These are phyloP conservation scores for Zychaea mexicana DNA, from an alignment of 371 early-diverging fungal species.

Conservation along the genomic window DNA sequence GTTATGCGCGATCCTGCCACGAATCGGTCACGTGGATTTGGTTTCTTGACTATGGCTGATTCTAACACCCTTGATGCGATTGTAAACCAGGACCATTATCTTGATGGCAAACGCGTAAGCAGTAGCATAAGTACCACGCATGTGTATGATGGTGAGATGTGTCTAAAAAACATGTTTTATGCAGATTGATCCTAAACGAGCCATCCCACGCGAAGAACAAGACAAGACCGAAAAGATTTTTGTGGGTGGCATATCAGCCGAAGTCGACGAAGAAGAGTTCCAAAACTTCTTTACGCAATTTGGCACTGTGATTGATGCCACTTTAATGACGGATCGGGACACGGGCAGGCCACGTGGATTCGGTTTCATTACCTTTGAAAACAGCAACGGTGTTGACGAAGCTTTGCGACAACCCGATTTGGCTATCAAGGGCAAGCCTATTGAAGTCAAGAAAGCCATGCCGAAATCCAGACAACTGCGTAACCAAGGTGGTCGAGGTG, in stretches of 20 bases:
- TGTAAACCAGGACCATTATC: constrained; percentile 70
- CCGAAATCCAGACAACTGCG: constrained; percentile 55
- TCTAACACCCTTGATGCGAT: constrained; percentile 70
- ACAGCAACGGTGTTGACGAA: constrained; percentile 65
- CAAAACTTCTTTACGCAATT: constrained; percentile 74
- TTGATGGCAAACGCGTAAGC: constrained; percentile 87
- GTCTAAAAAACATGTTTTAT: neutral
- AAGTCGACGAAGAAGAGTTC: constrained; percentile 84
- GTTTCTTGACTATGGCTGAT: constrained; percentile 84
- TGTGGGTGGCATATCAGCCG: constrained; percentile 86
- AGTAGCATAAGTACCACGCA: neutral
- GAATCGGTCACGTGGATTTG: constrained; percentile 87
- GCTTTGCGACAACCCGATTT: constrained; percentile 53
- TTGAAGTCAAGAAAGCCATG: constrained; percentile 71
- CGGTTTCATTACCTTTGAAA: constrained; percentile 81
- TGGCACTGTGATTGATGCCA: constrained; percentile 78
- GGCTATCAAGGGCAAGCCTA: constrained; percentile 54
- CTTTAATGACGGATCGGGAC: constrained; percentile 76
- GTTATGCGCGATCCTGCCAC: constrained; percentile 86
- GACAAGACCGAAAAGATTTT: constrained; percentile 89
- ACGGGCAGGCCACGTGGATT: constrained; percentile 82
- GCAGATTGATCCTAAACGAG: constrained; percentile 90
- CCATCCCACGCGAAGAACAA: constrained; percentile 79
- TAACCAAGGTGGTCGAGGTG: constrained; percentile 18
- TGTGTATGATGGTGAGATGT: neutral